Base-by-base conservation (phyloP, 2,329 filamentous ascomycete species). In the Orbilia brochopaga region DNA sequence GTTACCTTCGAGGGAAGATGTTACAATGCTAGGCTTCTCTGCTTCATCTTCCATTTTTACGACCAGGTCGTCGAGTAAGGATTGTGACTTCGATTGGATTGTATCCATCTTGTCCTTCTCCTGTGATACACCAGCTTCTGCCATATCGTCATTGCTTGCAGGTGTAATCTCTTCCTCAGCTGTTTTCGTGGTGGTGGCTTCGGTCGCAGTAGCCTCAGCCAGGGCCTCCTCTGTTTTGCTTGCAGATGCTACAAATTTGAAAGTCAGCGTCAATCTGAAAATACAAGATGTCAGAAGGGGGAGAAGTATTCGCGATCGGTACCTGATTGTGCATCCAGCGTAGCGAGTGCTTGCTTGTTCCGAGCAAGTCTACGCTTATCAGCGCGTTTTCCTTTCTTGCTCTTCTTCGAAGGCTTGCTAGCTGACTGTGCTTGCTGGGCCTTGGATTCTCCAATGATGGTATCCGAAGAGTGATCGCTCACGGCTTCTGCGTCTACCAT, bases 401-500 rank as follows among this genome's bases (percentile, higher is more conserved):
- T 64, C 21, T 57, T 70, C 8, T 59, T 70, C 1, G 61, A 37
- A 0, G 30, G 15, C 17, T 53, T 19, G 19, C 42, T 48, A 32
- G 17, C 56, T 4, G 30, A 23, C 15, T 30, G 5, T 1, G 21
- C 3, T 27, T n/a, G 27, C 19, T 32, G n/a, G 13, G 19, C 27
- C 40, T 13, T 23, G 17, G 17, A 27, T 17, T 53, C 50, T 21
- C 59, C 67, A 2, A 60, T 65, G n/a, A 61, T 32, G 1, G 67
- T 61, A 0, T 21, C 48, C 5, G 60, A 72, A 6, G 67, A 72
- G 30, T 13, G 35, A 19, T 65, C 55, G 27, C 60, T 72, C 40
- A 61, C 30, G 0, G 60, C 55, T 7, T 35, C 30, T 6, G 44
- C 60, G 24, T 72, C 67, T 30, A 61, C 50, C 67, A 72, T 72